These are phyloP conservation scores for Hypoxylon sp. DNA, from an alignment of 2,329 filamentous ascomycete species.

Conservation along the genomic window DNA sequence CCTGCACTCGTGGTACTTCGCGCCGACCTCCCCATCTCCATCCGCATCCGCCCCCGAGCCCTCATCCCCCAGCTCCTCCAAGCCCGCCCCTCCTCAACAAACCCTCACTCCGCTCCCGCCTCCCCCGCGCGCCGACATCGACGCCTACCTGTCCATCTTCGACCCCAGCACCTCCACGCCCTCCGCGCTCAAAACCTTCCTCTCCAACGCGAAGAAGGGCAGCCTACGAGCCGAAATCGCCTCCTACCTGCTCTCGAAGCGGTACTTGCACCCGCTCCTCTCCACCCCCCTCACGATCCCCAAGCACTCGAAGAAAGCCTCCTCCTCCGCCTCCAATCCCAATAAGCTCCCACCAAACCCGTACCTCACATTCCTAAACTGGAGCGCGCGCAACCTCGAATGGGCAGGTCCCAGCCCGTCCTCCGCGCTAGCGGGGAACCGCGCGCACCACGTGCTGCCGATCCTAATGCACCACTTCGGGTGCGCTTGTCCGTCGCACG, in stretches of 20 bases:
- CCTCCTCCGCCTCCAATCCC: background rate
- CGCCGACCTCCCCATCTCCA: constrained; percentile 49
- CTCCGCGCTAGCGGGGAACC: constrained; percentile 65
- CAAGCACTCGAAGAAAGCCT: constrained; percentile 61
- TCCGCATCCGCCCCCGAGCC: constrained; percentile 5
- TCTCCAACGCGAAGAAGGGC: constrained; percentile 65
- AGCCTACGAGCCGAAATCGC: constrained; percentile 72
- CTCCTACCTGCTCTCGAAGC: constrained; percentile 67
- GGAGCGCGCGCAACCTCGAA: constrained; percentile 74
- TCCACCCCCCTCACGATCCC: constrained; percentile 59
- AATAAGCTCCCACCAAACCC: constrained; percentile 66
- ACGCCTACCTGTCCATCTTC: constrained; percentile 78
- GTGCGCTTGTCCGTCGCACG: constrained; percentile 78
- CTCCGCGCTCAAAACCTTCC: constrained; percentile 74
- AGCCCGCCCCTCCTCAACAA: constrained; percentile 10
- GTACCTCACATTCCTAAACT: constrained; percentile 77
- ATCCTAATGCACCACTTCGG: constrained; percentile 85
- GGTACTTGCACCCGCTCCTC: constrained; percentile 65
- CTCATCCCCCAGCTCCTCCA: constrained; percentile 11
- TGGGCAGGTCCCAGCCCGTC: constrained; percentile 73
- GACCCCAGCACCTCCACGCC: constrained; percentile 70
- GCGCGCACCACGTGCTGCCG: constrained; percentile 75
- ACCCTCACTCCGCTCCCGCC: constrained; percentile 55
- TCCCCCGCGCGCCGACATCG: constrained; percentile 71
- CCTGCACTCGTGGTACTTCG: constrained; percentile 66